A percentile compares a stretch with the other conserved stretches of the same genome.
phyloP scores from a whole-genome alignment of 2,329 filamentous ascomycete genomes.

The Emericellopsis cladophorae region DNA sequence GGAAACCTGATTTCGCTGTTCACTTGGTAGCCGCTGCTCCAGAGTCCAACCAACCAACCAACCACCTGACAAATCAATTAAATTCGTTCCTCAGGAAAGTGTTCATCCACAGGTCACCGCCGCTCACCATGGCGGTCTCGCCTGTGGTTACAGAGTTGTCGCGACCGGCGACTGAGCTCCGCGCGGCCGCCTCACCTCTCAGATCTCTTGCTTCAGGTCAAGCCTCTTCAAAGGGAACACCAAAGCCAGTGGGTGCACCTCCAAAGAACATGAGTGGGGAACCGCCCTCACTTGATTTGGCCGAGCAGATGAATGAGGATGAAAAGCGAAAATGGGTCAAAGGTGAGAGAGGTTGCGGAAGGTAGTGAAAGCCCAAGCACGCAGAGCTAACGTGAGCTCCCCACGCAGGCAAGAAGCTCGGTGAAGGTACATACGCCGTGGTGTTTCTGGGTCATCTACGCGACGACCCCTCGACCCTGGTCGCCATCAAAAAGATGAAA shows the following conservation, averaged over 20 bases:
- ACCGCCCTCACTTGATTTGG: constrained; percentile 36
- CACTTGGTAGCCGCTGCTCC: too few relatives aligned
- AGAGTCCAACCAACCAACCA: too few relatives aligned
- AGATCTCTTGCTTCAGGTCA: constrained; percentile 25
- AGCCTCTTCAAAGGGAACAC: constrained; percentile 29
- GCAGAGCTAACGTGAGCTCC: background rate
- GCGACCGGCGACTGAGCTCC: constrained; percentile 14
- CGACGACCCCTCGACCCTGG: constrained; percentile 55
- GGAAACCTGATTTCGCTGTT: too few relatives aligned
- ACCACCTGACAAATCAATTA: too few relatives aligned
- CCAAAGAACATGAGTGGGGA: background rate
- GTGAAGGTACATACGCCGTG: constrained; percentile 93
- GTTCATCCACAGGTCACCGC: background rate
- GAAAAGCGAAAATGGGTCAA: constrained; percentile 85
- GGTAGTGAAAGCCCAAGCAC: background rate
- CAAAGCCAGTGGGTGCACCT: constrained; percentile 20
- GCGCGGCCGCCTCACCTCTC: constrained; percentile 26
- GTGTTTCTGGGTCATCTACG: constrained; percentile 82
- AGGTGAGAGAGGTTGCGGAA: constrained; percentile 32
- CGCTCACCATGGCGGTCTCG: constrained; percentile 28
- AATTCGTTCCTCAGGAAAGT: background rate
- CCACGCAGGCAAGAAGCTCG: constrained; percentile 68
- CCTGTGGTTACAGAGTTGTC: constrained; percentile 25
- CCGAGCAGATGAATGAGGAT: constrained; percentile 72
- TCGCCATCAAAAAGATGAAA: constrained; percentile 83